A percentile compares a stretch with the other conserved stretches of the same genome.
Evolutionary conservation across 306 rosid genomes (phyloP).

Genomic region (Castanea crenata): DNA sequence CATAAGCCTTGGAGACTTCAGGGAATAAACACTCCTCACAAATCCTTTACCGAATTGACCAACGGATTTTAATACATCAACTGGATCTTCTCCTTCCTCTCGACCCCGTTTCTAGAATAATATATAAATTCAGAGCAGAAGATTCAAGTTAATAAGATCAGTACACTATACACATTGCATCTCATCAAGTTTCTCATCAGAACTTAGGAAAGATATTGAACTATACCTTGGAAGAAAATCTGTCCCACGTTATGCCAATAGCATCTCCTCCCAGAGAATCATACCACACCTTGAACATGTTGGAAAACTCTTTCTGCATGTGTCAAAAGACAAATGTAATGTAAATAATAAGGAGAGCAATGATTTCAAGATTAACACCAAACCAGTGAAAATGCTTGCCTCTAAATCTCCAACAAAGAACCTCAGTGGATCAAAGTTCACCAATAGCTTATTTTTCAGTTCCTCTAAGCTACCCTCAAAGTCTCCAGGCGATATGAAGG

Average conservation of each 20-base stretch:
- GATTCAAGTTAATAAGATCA: conserved; percentile 5
- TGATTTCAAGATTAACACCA: background rate
- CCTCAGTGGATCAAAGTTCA: conserved; percentile 79
- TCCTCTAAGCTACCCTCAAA: conserved; percentile 58
- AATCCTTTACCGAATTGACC: conserved; percentile 52
- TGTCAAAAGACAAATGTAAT: conserved; percentile 1
- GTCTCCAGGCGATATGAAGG: conserved; percentile 67
- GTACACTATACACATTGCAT: background rate
- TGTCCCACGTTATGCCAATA: conserved; percentile 85
- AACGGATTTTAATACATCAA: conserved; percentile 31
- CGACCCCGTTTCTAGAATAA: conserved; percentile 33
- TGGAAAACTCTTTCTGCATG: conserved; percentile 58
- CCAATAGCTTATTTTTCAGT: conserved; percentile 61
- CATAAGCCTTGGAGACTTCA: conserved; percentile 40
- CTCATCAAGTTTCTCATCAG: background rate
- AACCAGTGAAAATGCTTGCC: conserved; percentile 46
- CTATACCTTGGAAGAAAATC: conserved; percentile 60
- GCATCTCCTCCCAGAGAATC: conserved; percentile 94
- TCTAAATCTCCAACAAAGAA: conserved; percentile 68
- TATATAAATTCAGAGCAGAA: background rate
- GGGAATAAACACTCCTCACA: conserved; percentile 42
- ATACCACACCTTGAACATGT: conserved; percentile 73
- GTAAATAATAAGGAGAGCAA: conserved; percentile 3
- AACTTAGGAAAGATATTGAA: background rate
- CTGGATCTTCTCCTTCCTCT: conserved; percentile 38